Percentiles rank a stretch among this genome's conserved stretches.
Evolutionary conservation across 129 eudicot species (phyloP).

Genomic region (Flaveria brownii): DNA sequence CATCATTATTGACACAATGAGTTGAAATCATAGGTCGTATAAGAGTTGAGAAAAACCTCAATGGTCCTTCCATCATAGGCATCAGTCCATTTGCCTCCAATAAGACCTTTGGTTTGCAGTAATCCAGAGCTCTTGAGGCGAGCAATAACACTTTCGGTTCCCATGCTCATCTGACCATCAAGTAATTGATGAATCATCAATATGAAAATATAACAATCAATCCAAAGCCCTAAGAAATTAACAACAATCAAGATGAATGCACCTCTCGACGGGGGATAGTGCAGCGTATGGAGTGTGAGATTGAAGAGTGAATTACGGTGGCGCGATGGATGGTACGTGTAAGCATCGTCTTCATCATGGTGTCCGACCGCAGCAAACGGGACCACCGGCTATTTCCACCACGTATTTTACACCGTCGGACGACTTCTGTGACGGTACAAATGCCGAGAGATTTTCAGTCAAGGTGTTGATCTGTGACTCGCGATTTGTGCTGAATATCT

Average conservation of each 20-base stretch:
- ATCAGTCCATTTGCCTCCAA: slow-evolving; percentile 90
- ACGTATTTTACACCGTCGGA: not conserved
- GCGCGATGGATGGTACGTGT: not conserved
- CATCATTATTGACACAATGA: not conserved
- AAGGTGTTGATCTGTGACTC: too few species aligned
- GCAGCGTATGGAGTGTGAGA: not conserved
- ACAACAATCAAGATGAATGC: not conserved
- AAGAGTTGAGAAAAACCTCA: not conserved
- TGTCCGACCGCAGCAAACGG: not conserved
- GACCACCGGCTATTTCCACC: not conserved
- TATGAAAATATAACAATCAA: not conserved
- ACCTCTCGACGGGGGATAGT: not conserved
- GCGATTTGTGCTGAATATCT: too few species aligned
- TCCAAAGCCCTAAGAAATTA: not conserved
- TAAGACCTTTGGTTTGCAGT: slow-evolving; percentile 59
- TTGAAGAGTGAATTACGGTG: not conserved
- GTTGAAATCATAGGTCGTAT: not conserved
- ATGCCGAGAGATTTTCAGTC: not conserved
- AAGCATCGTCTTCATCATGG: not conserved
- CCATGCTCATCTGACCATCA: slow-evolving; percentile 55
- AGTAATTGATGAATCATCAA: not conserved
- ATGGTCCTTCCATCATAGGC: slow-evolving; percentile 77
- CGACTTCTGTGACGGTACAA: not conserved
- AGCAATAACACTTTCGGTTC: slow-evolving; percentile 58
- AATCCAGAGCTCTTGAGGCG: slow-evolving; percentile 62